Evolutionary conservation across 139 green algal species (phyloP), one percentile per base, ranked within the genome.

Genomic region (Coelastrella sp.): DNA sequence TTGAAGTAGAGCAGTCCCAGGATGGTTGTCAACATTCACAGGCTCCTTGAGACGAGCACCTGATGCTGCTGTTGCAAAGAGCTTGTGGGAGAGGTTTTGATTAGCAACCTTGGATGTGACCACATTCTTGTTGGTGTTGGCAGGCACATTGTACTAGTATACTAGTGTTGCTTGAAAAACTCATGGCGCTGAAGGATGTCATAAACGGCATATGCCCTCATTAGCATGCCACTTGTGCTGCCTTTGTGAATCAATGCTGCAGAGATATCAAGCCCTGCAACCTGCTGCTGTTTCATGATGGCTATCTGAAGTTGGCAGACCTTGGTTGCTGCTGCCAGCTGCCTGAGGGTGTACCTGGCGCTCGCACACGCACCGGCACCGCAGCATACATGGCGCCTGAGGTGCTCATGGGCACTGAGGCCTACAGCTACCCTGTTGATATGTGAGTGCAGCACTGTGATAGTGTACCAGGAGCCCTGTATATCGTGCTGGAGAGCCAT

Each of bases 241-340:
- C 24, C 75, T 61, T 4, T 6, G 57, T 81, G 24, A 20, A 17
- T 19, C 19, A 11, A 11, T 59, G 11, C 81, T 49, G 20, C 74
- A 90, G 85, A 60, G 85, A 90, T 24, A 74, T 90, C 20, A 90
- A 90, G 85, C 85, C 85, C 17, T 83, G 74, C 57, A 90, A 90
- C 85, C 57, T 90, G n/a, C 73, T 90, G 57, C 24, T 90, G 85
- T 90, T 90, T 61, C 20, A 27, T 75, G 85, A 90, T 81, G 85
- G 85, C 59, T 90, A 90, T 25, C 49, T 90, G 9, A 90, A 90
- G 85, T 60, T 90, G 17, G 85, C 68, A 25, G 85, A 90, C 73
- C 70, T 90, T 35, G 85, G 85, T 60, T 90, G 85, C 85, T 90
- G 85, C 85, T 90, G 85, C 57, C 72, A 76, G 58, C 74, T 90